Percentiles rank a stretch among this genome's conserved stretches.
phyloP scores from a whole-genome alignment of 192 early-diverging fungal species.

The Dimargaris verticillata region DNA sequence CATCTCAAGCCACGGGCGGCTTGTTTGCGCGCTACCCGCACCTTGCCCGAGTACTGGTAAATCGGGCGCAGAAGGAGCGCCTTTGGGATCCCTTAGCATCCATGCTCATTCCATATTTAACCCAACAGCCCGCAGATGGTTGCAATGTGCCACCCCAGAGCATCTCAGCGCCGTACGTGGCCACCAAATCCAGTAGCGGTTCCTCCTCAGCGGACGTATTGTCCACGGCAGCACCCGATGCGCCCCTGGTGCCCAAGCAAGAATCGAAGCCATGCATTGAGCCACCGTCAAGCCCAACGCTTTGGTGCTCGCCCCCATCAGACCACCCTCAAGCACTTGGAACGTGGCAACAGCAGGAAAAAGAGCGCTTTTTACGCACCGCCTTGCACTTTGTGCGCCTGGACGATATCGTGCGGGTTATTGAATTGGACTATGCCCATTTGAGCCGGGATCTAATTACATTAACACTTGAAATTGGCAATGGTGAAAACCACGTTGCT shows the following conservation, averaged over 20 bases:
- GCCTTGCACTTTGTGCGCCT: conserved; percentile 46
- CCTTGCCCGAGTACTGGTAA: conserved; percentile 32
- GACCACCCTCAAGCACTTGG: conserved; percentile 15
- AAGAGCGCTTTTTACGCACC: conserved; percentile 37
- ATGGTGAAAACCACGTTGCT: conserved; percentile 4
- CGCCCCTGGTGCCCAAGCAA: no score
- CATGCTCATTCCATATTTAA: conserved; percentile 27
- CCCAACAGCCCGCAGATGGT: no score
- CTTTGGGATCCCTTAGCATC: conserved; percentile 52
- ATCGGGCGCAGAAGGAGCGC: conserved; percentile 40
- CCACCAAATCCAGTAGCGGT: no score
- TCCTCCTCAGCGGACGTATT: no score
- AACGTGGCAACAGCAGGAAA: conserved; percentile 36
- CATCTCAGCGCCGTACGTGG: no score
- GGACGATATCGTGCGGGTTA: conserved; percentile 40
- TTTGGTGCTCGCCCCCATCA: conserved; percentile 9
- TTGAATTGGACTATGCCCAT: conserved; percentile 43
- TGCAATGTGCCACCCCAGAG: no score
- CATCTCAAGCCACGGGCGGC: neutral
- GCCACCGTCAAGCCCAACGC: conserved; percentile 13
- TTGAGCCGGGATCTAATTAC: conserved; percentile 50
- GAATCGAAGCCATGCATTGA: conserved; percentile 16
- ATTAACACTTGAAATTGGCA: conserved; percentile 44
- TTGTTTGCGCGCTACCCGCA: conserved; percentile 43
- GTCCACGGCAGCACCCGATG: no score